These are phyloP conservation scores for Micractinium sp. DNA, from an alignment of 139 green algal genomes.

Conservation along the genomic window DNA sequence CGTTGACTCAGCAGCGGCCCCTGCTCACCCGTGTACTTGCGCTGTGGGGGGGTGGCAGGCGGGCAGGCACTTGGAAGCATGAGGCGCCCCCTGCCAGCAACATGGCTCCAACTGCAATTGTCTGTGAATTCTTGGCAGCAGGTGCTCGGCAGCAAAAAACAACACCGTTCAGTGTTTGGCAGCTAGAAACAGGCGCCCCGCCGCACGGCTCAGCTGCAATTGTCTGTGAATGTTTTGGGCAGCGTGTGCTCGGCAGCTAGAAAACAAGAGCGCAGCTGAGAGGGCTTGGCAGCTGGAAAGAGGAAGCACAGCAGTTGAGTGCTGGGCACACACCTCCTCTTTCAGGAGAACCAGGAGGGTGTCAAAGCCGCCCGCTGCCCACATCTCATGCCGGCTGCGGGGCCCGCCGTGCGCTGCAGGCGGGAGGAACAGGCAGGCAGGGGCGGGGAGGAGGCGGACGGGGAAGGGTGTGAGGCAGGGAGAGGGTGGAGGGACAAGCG, in stretches of 20 bases:
- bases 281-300: neutral
- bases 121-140: too few relatives aligned
- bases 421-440: neutral
- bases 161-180: too few relatives aligned
- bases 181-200: too few relatives aligned
- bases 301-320: neutral
- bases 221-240: too few relatives aligned
- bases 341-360: constrained; percentile 76
- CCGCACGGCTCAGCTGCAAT: too few relatives aligned
- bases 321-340: constrained; percentile 34
- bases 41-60: neutral
- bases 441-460: neutral
- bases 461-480: neutral
- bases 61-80: neutral
- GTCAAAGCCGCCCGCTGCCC: constrained; percentile 65
- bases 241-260: too few relatives aligned
- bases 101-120: too few relatives aligned
- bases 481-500: neutral
- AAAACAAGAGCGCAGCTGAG: too few relatives aligned
- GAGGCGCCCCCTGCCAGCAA: too few relatives aligned
- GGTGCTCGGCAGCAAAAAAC: too few relatives aligned
- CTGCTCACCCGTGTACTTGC: too few relatives aligned
- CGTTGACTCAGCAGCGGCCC: too few relatives aligned
- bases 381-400: constrained; percentile 65
- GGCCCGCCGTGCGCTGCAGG: constrained; percentile 51